Conservation (phyloP, 2,329 filamentous ascomycete genomes). For the Ilyonectria robusta region DNA sequence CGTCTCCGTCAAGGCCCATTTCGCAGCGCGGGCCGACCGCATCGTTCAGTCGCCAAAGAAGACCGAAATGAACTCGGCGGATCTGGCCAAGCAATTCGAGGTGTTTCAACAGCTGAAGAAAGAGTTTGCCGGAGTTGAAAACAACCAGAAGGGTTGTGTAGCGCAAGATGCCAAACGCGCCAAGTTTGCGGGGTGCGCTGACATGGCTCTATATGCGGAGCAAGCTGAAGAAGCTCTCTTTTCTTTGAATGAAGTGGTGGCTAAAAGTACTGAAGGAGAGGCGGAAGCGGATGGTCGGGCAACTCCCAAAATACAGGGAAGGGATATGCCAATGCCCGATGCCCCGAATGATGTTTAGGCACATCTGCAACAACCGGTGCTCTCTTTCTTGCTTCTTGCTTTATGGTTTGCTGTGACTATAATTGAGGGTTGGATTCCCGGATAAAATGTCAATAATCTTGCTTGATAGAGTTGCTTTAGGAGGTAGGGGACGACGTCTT, state of each 20-base stretch:
- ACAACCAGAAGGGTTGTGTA: constrained; percentile 22
- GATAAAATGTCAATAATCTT: neutral
- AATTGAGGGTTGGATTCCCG: neutral
- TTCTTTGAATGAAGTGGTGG: constrained; percentile 25
- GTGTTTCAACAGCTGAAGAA: constrained; percentile 27
- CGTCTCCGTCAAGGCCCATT: constrained; percentile 36
- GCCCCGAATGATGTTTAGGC: neutral
- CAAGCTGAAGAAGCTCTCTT: constrained; percentile 44
- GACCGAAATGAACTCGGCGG: neutral
- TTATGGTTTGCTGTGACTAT: neutral
- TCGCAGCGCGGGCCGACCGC: constrained; percentile 41
- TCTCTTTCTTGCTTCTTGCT: neutral
- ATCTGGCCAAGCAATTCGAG: constrained; percentile 6
- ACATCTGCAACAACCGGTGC: neutral
- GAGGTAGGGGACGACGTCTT: neutral
- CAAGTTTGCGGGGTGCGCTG: constrained; percentile 46
- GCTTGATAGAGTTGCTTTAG: neutral
- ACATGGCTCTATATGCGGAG: constrained; percentile 44
- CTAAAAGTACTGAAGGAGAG: no score
- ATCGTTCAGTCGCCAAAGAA: constrained; percentile 16
- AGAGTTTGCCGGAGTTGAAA: constrained; percentile 38
- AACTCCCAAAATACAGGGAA: neutral
- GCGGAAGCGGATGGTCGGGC: neutral
- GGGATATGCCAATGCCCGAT: constrained; percentile 9
- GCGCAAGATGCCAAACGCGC: constrained; percentile 40